Evolutionary conservation across 306 rosid species (phyloP), one percentile per base, ranked within the genome.

Genomic region (Carpinus viminea): DNA sequence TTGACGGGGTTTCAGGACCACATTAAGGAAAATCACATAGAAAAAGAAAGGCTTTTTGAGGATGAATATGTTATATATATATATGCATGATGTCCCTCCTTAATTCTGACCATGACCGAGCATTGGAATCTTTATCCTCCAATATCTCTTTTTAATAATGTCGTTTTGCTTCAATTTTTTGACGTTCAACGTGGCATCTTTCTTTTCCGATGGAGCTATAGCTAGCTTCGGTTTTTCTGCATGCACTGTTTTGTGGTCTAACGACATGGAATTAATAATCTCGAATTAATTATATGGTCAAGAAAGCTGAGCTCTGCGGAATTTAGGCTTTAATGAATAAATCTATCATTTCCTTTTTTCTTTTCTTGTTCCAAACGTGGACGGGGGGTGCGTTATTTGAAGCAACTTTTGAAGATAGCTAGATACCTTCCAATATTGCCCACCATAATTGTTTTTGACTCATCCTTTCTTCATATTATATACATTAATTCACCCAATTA

Each of bases 101-200:
- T 53, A 65, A 65, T 72, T 73, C 78, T 73, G 64, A 73, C 82
- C 71, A 65, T 26, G 82, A 59, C 36, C 65, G 16, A 70, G 79
- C 79, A 78, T 78, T 45, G 76, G 50, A 78, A 73, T 62, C 76
- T 65, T 18, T 31, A 31, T 31, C 34, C 34, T 31, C 34, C 34
- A 24, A 24, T 24, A 31, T 18, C 26, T 15, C 57, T 60, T 43
- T 51, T 69, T 65, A 78, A 72, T 82, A 18, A 82, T 82, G 61
- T 56, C 34, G 3, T 56, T 69, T 5, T 21, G 50, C 36, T 74
- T 69, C 12, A 36, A 68, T 41, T 36, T 80, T 80, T 82, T 82
- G 76, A 82, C 72, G 71, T 82, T 81, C 31, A 76, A 60, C 74
- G 43, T 52, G 51, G 74, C 59, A 76, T 76, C 80, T 81, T 81